Evolutionary conservation across 1,284 basidiomycete species (phyloP).

Genomic region (Somion occarium): DNA sequence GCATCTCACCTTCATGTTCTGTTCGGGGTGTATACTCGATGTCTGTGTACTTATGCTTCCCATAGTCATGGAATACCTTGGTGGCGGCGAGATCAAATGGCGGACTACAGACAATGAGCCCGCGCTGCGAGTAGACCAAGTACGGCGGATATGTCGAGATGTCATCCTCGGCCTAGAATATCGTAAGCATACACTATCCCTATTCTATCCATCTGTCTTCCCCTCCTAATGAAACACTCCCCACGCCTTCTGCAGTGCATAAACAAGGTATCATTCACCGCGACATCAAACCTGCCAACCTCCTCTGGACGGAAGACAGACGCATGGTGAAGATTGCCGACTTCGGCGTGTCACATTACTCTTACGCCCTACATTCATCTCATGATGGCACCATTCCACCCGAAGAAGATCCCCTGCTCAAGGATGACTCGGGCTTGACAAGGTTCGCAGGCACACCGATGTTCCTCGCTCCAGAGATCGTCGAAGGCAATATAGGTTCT

Average conservation of each 20-base stretch:
- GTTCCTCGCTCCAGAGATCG: constrained; percentile 97
- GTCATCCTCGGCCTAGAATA: constrained; percentile 93
- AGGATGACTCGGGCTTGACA: constrained; percentile 85
- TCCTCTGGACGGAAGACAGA: constrained; percentile 84
- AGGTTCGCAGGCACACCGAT: constrained; percentile 96
- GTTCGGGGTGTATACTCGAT: neutral
- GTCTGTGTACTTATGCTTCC: neutral
- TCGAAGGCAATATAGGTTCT: constrained; percentile 44
- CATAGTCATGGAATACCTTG: constrained; percentile 92
- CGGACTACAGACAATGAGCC: constrained; percentile 61
- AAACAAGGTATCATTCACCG: constrained; percentile 98
- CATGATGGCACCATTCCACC: constrained; percentile 24
- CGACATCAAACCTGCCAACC: constrained; percentile 98
- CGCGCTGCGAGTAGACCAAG: constrained; percentile 78
- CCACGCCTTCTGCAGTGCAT: constrained; percentile 88
- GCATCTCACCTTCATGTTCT: neutral
- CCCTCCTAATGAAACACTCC: neutral
- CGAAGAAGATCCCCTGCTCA: constrained; percentile 53
- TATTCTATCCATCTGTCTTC: constrained; percentile 1
- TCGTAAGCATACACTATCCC: constrained; percentile 46
- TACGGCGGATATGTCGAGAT: constrained; percentile 85
- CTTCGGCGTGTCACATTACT: constrained; percentile 97
- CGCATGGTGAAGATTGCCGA: constrained; percentile 93
- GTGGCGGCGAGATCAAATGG: constrained; percentile 94
- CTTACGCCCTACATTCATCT: constrained; percentile 47